These are phyloP conservation scores for Lagenidium giganteum DNA, from an alignment of 352 stramenopile genomes.

Conservation along the genomic window DNA sequence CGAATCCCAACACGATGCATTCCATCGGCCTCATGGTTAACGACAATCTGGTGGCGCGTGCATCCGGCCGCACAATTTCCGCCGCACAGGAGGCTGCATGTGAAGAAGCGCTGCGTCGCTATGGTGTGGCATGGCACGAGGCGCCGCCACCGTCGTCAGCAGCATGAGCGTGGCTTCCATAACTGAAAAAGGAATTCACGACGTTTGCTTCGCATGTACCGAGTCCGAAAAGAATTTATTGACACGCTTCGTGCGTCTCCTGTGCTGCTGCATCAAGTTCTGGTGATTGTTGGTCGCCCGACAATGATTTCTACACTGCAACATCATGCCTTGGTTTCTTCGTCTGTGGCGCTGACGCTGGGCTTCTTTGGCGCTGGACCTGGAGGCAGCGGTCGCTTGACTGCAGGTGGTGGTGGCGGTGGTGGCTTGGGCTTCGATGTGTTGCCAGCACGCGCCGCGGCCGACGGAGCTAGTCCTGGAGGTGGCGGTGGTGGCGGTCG, in stretches of 20 bases:
- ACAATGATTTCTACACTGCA: too few relatives aligned
- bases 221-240: too few relatives aligned
- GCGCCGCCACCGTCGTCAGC: too few relatives aligned
- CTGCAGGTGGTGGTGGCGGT: conserved; percentile 39
- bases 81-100: conserved; percentile 72
- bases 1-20: conserved; percentile 25
- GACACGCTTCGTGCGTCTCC: too few relatives aligned
- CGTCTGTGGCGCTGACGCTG: conserved; percentile 11
- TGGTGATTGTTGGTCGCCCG: too few relatives aligned
- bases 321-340: conserved; percentile 26
- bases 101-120: conserved; percentile 51
- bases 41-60: conserved; percentile 49
- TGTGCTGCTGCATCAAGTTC: too few relatives aligned
- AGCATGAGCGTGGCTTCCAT: too few relatives aligned
- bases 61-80: conserved; percentile 53
- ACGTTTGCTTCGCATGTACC: conserved; percentile 5
- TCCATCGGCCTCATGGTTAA: conserved; percentile 70
- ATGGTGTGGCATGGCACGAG: conserved; percentile 50
- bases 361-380: conserved; percentile 48
- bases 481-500: conserved; percentile 26
- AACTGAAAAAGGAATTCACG: too few relatives aligned
- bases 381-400: conserved; percentile 57
- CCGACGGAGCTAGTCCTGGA: conserved; percentile 8
- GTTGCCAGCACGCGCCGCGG: conserved; percentile 1
- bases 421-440: conserved; percentile 50